A percentile compares a stretch with the other conserved stretches of the same genome.
Conservation (phyloP, 2,329 filamentous ascomycete species). For the Trichoderma sp. region DNA sequence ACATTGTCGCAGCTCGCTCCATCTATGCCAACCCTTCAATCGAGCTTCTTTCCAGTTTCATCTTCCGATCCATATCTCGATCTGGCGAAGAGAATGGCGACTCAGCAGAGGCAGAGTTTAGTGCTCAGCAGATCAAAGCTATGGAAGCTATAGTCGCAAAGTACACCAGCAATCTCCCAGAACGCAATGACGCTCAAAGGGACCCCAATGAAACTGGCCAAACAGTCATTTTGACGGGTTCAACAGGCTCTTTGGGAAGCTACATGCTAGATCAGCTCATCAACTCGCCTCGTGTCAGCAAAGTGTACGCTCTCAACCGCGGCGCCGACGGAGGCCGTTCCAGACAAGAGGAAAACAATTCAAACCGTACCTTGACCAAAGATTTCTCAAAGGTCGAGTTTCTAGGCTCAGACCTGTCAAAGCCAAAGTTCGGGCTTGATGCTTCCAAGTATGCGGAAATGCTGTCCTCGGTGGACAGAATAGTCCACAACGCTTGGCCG, state of each 20-base stretch:
- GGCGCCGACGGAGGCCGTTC: constrained; percentile 33
- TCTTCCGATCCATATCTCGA: not conserved
- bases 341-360: not conserved
- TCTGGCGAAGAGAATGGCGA: not conserved
- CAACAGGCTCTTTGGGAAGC: constrained; percentile 88
- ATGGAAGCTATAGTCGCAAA: not conserved
- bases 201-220: constrained; percentile 38
- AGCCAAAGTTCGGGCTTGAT: not conserved
- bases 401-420: not conserved
- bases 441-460: constrained; percentile 25
- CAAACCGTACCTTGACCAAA: not conserved
- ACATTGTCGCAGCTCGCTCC: not conserved
- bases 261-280: constrained; percentile 60
- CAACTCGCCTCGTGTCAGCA: constrained; percentile 31
- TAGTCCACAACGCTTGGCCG: constrained; percentile 32
- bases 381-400: not conserved
- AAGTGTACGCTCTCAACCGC: constrained; percentile 37
- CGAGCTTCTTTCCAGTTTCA: not conserved
- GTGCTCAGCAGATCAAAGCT: not conserved
- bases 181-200: constrained; percentile 35
- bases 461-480: constrained; percentile 5
- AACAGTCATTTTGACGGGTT: constrained; percentile 81
- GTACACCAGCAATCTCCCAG: not conserved
- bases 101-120: not conserved
- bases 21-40: not conserved